Conservation (phyloP, 1,284 basidiomycete species). For the Kalmanozyma brasiliensis region DNA sequence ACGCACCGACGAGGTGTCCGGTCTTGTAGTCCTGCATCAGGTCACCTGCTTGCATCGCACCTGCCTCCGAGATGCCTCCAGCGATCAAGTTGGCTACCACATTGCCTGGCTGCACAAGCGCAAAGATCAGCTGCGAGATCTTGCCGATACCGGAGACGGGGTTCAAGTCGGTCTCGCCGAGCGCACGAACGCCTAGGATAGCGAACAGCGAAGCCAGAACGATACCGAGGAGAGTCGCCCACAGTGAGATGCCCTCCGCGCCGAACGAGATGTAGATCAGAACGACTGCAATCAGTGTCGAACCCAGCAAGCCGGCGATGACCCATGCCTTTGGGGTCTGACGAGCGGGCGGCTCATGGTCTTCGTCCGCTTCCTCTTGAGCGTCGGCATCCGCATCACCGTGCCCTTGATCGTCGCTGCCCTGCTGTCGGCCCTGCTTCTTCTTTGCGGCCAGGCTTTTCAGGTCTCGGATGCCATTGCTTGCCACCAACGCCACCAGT, state of each 20-base stretch:
- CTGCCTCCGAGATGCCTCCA: conserved; percentile 94
- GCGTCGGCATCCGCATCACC: conserved; percentile 43
- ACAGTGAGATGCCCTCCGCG: conserved; percentile 87
- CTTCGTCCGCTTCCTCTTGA: conserved; percentile 73
- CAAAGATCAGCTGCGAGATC: conserved; percentile 91
- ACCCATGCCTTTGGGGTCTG: conserved; percentile 86
- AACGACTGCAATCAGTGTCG: conserved; percentile 77
- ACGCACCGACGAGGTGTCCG: conserved; percentile 78
- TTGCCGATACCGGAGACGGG: conserved; percentile 88
- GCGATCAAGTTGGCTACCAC: conserved; percentile 94
- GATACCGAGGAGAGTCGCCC: conserved; percentile 89
- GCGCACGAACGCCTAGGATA: conserved; percentile 74
- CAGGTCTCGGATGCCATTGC: conserved; percentile 35
- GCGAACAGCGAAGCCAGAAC: conserved; percentile 83
- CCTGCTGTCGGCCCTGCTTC: conserved; percentile 15
- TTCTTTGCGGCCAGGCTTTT: conserved; percentile 19
- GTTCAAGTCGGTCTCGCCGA: conserved; percentile 66
- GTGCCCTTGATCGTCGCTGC: conserved; percentile 60
- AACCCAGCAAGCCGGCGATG: conserved; percentile 75
- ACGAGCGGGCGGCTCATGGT: conserved; percentile 81
- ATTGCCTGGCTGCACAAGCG: conserved; percentile 86
- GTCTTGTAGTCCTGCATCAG: conserved; percentile 99
- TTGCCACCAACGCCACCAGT: conserved; percentile 34
- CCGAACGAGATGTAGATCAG: conserved; percentile 90
- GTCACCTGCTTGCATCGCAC: conserved; percentile 95